Evolutionary conservation across 75 land plant genomes (phyloP).

Genomic region (Sequoia sempervirens): DNA sequence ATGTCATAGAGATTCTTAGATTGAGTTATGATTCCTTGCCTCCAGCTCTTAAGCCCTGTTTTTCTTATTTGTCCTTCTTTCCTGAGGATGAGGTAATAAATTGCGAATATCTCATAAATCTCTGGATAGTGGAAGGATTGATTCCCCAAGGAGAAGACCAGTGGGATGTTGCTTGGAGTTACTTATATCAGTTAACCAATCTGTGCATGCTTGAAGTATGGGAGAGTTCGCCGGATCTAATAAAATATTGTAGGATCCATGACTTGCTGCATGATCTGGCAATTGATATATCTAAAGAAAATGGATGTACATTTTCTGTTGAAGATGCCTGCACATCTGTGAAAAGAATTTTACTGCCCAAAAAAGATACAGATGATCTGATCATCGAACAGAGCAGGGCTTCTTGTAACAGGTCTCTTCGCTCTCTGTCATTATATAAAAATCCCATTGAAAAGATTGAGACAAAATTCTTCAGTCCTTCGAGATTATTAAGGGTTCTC

Average conservation of each 20-base stretch:
- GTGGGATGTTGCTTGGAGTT: background rate
- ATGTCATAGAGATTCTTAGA: background rate
- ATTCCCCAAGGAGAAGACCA: background rate
- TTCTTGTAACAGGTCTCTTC: background rate
- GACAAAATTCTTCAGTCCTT: background rate
- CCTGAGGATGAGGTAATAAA: background rate
- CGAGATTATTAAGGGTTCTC: background rate
- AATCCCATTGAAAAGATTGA: background rate
- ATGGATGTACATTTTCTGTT: background rate
- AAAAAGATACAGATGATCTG: background rate
- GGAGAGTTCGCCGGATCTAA: background rate
- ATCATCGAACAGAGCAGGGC: background rate
- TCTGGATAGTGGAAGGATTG: background rate
- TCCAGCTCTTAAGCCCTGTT: background rate
- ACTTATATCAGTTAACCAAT: background rate
- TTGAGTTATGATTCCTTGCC: background rate
- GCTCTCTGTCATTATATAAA: background rate
- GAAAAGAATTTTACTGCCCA: background rate
- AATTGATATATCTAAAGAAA: background rate
- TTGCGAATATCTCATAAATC: background rate
- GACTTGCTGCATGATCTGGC: background rate
- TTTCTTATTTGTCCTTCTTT: background rate
- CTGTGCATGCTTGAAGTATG: background rate
- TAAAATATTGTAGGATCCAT: background rate
- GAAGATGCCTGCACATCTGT: background rate